phyloP scores from a whole-genome alignment of 139 green algal genomes.

The Chlorella sp. region DNA sequence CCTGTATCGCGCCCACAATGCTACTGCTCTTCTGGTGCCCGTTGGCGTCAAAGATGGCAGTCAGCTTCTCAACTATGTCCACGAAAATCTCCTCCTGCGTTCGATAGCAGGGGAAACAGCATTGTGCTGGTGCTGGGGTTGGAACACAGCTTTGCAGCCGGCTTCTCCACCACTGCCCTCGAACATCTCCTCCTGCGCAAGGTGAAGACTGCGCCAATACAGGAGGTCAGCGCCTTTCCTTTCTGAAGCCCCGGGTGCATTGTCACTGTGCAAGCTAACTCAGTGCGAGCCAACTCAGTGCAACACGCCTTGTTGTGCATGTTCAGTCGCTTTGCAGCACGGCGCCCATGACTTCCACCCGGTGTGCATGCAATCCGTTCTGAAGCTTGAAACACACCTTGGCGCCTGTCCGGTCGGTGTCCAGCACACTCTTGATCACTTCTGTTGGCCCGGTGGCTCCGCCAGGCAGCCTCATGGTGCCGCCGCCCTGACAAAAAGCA shows the following conservation, averaged over 20 bases:
- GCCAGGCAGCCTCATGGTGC: conserved; percentile 40
- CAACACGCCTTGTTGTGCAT: too few relatives aligned
- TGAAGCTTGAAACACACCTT: neutral
- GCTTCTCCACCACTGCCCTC: too few relatives aligned
- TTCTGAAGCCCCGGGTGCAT: too few relatives aligned
- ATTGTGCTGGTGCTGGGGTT: too few relatives aligned
- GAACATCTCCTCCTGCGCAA: too few relatives aligned
- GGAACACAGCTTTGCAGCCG: conserved; percentile 42
- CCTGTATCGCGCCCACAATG: conserved; percentile 89
- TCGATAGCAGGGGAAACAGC: neutral
- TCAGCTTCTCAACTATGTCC: conserved; percentile 97
- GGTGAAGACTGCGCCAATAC: too few relatives aligned
- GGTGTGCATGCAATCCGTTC: too few relatives aligned
- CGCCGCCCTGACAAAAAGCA: conserved; percentile 5
- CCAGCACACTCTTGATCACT: conserved; percentile 89
- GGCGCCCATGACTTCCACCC: too few relatives aligned
- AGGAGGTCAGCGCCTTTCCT: too few relatives aligned
- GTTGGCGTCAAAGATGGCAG: conserved; percentile 87
- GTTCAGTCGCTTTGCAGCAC: too few relatives aligned
- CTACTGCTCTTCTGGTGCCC: conserved; percentile 85
- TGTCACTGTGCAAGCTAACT: too few relatives aligned
- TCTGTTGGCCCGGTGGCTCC: conserved; percentile 74
- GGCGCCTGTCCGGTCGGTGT: conserved; percentile 72
- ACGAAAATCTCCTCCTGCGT: conserved; percentile 95
- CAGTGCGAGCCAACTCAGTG: too few relatives aligned